Evolutionary conservation across 257 asterid genomes (phyloP).

Genomic region (Hygrophila difformis): DNA sequence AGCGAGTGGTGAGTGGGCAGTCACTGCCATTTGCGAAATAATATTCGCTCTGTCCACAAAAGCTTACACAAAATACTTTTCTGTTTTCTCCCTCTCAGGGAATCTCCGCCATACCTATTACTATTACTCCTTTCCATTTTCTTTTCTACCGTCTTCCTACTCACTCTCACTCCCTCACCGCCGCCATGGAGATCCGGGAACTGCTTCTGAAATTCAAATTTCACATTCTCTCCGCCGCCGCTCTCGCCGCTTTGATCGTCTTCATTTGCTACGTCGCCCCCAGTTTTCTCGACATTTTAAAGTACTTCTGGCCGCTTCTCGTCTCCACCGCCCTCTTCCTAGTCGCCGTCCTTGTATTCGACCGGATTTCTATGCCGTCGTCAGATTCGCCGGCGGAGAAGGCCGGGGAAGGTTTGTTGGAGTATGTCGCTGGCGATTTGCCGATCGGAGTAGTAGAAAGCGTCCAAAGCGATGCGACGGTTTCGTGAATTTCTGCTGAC

Average conservation of each 20-base stretch:
- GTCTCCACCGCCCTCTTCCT: slow-evolving; percentile 51
- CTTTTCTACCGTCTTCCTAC: no score
- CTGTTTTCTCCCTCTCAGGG: no score
- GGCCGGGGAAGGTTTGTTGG: slow-evolving; percentile 42
- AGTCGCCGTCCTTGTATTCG: slow-evolving; percentile 31
- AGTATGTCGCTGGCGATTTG: slow-evolving; percentile 38
- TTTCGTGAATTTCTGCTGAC: neutral
- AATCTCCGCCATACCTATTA: no score
- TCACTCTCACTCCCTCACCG: no score
- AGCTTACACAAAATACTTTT: no score
- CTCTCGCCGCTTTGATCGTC: slow-evolving; percentile 14
- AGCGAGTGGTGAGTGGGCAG: no score
- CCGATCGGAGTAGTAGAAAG: slow-evolving; percentile 17
- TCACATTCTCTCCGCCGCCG: slow-evolving; percentile 21
- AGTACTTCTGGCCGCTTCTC: slow-evolving; percentile 53
- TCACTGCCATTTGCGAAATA: no score
- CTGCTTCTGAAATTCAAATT: slow-evolving; percentile 37
- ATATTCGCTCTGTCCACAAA: no score
- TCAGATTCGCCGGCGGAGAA: slow-evolving; percentile 26
- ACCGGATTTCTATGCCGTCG: slow-evolving; percentile 35
- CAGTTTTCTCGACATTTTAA: slow-evolving; percentile 31
- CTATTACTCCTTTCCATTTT: no score
- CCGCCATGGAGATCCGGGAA: slow-evolving; percentile 38
- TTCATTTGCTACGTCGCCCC: slow-evolving; percentile 31
- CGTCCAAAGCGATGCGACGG: neutral